Evolutionary conservation across 768 basidiomycete species (phyloP).

Genomic region (Dictyophora rubrovolvata): DNA sequence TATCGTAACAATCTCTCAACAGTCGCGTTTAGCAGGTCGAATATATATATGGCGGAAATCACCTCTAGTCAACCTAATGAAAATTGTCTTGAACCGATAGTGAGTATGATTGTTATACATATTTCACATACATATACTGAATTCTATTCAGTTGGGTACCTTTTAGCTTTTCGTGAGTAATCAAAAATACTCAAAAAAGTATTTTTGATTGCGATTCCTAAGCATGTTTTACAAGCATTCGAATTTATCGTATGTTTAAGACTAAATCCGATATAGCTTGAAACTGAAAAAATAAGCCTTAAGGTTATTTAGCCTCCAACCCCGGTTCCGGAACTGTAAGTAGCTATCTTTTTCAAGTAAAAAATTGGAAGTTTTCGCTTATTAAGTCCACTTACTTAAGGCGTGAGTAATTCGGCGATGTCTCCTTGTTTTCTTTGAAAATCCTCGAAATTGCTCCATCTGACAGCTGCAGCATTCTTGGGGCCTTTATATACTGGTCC

Average conservation of each 20-base stretch:
- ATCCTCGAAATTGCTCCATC: not conserved
- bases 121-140: not conserved
- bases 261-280: not conserved
- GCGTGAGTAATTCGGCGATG: too few relatives aligned
- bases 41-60: not conserved
- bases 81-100: not conserved
- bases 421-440: too few relatives aligned
- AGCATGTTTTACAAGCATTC: not conserved
- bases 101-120: not conserved
- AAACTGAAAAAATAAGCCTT: not conserved
- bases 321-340: not conserved
- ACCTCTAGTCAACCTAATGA: not conserved
- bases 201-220: not conserved
- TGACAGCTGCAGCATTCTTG: not conserved
- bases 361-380: not conserved
- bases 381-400: too few relatives aligned
- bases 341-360: not conserved
- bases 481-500: not conserved
- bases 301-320: not conserved
- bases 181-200: not conserved
- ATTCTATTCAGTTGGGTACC: not conserved
- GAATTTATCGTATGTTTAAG: not conserved
- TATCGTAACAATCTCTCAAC: not conserved
- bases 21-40: not conserved
- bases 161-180: not conserved